phyloP scores from a whole-genome alignment of 345 rosid genomes.

The Diplotaxis tenuifolia region DNA sequence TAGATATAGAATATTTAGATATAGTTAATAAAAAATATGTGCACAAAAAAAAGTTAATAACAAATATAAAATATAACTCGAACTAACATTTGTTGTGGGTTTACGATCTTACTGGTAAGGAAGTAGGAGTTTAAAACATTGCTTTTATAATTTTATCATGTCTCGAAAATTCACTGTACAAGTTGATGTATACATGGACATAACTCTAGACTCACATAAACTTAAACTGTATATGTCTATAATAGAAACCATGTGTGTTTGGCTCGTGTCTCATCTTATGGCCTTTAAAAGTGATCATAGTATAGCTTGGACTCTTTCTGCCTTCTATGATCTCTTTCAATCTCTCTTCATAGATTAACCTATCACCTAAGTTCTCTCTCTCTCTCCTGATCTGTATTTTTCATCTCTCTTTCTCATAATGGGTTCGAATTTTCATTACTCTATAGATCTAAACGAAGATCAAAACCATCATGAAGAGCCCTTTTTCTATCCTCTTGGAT shows the following conservation, averaged over 20 bases:
- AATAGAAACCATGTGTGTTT: slow-evolving; percentile 18
- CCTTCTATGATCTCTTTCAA: slow-evolving; percentile 34
- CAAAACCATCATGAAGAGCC: slow-evolving; percentile 43
- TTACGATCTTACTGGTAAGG: no score
- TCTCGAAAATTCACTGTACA: neutral
- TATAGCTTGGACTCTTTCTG: slow-evolving; percentile 39
- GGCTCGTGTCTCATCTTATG: slow-evolving; percentile 31
- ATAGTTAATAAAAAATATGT: no score
- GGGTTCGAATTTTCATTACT: slow-evolving; percentile 45
- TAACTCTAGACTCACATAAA: slow-evolving; percentile 15
- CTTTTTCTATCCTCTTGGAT: slow-evolving; percentile 39
- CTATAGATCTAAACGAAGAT: slow-evolving; percentile 62
- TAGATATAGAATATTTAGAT: no score
- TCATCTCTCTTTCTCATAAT: slow-evolving; percentile 33
- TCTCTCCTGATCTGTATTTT: slow-evolving; percentile 17
- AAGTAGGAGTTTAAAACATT: no score
- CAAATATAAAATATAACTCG: no score
- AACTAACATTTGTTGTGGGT: no score
- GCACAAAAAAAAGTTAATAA: no score
- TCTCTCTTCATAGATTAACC: slow-evolving; percentile 21
- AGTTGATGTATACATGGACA: slow-evolving; percentile 10
- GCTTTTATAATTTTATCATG: no score
- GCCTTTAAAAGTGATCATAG: slow-evolving; percentile 38
- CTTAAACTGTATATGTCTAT: neutral
- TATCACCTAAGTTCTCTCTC: slow-evolving; percentile 23